These are phyloP conservation scores for Coemansia sp. DNA, from an alignment of 192 early-diverging fungal genomes.

Conservation along the genomic window DNA sequence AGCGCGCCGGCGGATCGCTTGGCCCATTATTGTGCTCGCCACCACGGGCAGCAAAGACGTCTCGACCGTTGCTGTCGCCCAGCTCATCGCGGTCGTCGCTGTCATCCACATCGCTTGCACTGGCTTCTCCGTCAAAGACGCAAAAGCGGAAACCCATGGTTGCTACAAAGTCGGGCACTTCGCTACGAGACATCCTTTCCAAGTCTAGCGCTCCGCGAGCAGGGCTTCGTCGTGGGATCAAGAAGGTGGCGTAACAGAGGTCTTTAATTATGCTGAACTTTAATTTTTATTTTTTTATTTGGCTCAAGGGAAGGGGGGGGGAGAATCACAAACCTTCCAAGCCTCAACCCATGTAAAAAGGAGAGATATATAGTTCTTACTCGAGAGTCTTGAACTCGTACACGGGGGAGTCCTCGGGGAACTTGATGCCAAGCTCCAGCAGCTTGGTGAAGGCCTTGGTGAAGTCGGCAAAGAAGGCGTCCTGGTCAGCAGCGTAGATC, in stretches of 20 bases:
- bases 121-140: constrained; percentile 10
- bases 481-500: constrained; percentile 81
- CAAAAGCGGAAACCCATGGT: constrained; percentile 11
- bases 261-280: too few species aligned
- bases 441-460: constrained; percentile 80
- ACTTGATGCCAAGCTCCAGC: constrained; percentile 79
- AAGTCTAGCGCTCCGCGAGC: constrained; percentile 36
- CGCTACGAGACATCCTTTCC: constrained; percentile 30
- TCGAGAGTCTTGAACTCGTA: constrained; percentile 64
- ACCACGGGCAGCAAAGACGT: constrained; percentile 5
- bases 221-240: constrained; percentile 29
- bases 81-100: constrained; percentile 19
- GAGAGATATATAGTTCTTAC: constrained; percentile 3
- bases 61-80: constrained; percentile 18
- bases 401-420: constrained; percentile 64
- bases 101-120: constrained; percentile 15
- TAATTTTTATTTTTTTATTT: too few species aligned
- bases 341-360: too few species aligned
- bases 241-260: constrained; percentile 10
- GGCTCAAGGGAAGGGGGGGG: too few species aligned
- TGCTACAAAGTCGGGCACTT: constrained; percentile 10
- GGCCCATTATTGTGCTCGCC: constrained; percentile 27
- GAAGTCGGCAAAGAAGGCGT: constrained; percentile 91
- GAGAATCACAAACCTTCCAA: too few species aligned
- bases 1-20: constrained; percentile 13